phyloP scores from a whole-genome alignment of 2,329 filamentous ascomycete species.

The Botrytis paeoniae region DNA sequence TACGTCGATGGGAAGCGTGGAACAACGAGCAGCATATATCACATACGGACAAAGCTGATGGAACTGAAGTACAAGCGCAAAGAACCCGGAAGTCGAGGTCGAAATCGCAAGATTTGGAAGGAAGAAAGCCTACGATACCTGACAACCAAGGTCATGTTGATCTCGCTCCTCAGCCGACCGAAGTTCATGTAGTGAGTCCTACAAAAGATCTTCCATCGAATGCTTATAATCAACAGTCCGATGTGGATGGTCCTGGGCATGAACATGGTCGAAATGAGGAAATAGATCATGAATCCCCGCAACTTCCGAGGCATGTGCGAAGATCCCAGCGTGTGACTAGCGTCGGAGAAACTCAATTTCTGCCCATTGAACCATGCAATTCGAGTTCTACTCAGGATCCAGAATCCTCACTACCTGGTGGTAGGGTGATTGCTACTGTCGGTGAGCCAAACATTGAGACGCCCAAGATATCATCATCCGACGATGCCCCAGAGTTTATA shows the following conservation, averaged over 20 bases:
- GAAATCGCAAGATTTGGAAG: conserved; percentile 1
- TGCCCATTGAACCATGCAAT: conserved; percentile 24
- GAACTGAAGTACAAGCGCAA: background rate
- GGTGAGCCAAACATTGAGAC: background rate
- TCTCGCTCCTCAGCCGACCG: background rate
- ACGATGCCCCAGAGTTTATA: conserved; percentile 31
- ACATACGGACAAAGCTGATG: background rate
- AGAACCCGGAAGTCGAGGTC: conserved; percentile 5
- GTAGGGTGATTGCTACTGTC: background rate
- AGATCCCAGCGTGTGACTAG: background rate
- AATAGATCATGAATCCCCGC: background rate
- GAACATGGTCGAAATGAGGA: background rate
- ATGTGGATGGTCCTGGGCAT: background rate
- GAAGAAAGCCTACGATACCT: background rate
- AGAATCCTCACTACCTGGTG: conserved; percentile 16
- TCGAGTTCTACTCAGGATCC: conserved; percentile 34
- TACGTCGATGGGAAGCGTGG: conserved; percentile 9
- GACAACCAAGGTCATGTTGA: background rate
- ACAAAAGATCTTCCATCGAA: background rate
- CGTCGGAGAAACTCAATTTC: conserved; percentile 21
- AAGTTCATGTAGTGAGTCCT: background rate
- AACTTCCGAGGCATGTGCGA: background rate
- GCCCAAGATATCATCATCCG: conserved; percentile 17
- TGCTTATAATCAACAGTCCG: background rate
- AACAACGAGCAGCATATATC: background rate